Evolutionary conservation across 768 basidiomycete genomes (phyloP).

Genomic region (Mycena venus): DNA sequence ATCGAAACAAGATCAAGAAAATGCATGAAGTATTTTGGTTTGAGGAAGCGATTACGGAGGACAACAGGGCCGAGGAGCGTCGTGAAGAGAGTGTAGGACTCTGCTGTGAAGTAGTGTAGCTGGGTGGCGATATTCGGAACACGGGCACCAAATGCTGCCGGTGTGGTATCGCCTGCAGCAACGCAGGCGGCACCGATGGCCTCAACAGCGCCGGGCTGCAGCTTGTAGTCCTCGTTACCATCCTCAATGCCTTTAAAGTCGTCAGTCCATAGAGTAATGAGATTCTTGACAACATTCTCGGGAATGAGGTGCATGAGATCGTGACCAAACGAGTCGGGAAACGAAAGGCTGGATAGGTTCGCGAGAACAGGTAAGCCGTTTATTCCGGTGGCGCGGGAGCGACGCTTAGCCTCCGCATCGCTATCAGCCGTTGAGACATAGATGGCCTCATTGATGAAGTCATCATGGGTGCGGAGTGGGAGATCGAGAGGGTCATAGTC

Average conservation of each 20-base stretch:
- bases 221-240: conserved; percentile 37
- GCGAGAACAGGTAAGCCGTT: conserved; percentile 48
- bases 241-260: too few relatives aligned
- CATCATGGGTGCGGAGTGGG: conserved; percentile 48
- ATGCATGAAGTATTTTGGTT: conserved; percentile 9
- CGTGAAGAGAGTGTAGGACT: too few relatives aligned
- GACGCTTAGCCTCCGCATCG: conserved; percentile 30
- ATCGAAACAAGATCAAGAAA: not conserved
- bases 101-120: conserved; percentile 11
- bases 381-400: conserved; percentile 46
- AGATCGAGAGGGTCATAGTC: conserved; percentile 43
- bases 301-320: conserved; percentile 60
- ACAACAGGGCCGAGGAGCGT: conserved; percentile 7
- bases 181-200: not conserved
- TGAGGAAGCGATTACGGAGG: not conserved
- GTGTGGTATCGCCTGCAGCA: not conserved
- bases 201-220: conserved; percentile 38
- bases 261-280: not conserved
- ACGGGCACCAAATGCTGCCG: conserved; percentile 10
- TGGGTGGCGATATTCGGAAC: conserved; percentile 12
- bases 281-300: too few relatives aligned
- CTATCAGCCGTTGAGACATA: conserved; percentile 41
- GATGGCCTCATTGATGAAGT: conserved; percentile 39
- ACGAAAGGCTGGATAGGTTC: conserved; percentile 46
- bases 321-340: too few relatives aligned